Base-by-base conservation (phyloP, 2,329 filamentous ascomycete genomes). In the Microdochium trichocladiopsis region DNA sequence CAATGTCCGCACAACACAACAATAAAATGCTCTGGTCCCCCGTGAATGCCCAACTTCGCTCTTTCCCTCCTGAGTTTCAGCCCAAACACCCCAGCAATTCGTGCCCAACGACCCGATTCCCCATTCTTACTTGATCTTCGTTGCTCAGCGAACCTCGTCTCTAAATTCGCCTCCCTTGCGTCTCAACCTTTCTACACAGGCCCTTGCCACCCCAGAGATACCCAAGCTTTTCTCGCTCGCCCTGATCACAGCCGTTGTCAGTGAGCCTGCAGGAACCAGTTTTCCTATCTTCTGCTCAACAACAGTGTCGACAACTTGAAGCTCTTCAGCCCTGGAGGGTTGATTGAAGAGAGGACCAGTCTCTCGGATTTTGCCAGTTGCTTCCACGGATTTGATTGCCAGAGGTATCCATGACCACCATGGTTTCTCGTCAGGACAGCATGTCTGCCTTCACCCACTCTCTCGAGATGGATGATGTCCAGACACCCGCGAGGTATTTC, bases 401-500 rank as follows among this genome's bases (percentile, higher is more conserved):
- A 45, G 41, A 45, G 41, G 18, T 22, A 67, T 71, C 66, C 66
- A 78, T 78, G 74, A 73, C 74, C 71, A 68, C 73, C 66, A 66
- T 76, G 68, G 68, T 73, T 66, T 66, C 73, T 66, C 73, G 70
- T 64, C 69, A 67, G 71, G 72, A 72, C 62, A 61, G 43, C 50
- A 80, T 82, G 78, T 71, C 78, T 66, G 72, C 73, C 69, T 80
- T 72, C 72, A 78, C 72, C 63, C 72, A 62, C 53, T 60, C 73
- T 62, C 65, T 75, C 69, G 77, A 81, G 65, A 74, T 80, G 70
- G 77, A 80, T 67, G 78, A 82, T 70, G 77, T 79, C 69, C 74
- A 79, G 66, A 78, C 77, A 64, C 75, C 80, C 66, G 74, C 77
- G 73, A 83, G 80, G 80, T 83, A 83, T 72, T 71, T 45, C 41